These are phyloP conservation scores for Globisporangium yorkense DNA, from an alignment of 352 stramenopile genomes.

Conservation along the genomic window DNA sequence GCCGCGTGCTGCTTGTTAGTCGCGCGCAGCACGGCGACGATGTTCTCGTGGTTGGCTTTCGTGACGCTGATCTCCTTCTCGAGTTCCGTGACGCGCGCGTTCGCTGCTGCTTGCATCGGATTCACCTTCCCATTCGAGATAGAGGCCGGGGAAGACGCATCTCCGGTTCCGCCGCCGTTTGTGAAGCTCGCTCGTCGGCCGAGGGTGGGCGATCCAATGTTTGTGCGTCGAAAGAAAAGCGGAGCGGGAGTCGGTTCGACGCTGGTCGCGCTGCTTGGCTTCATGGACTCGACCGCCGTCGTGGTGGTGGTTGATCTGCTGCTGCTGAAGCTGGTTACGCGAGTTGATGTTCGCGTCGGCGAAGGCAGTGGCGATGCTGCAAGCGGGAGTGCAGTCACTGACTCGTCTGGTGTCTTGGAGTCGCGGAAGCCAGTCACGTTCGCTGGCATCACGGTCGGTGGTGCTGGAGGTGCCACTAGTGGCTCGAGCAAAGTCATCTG, in stretches of 20 bases:
- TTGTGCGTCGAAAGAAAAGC: slow-evolving; percentile 35
- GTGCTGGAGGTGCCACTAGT: not conserved
- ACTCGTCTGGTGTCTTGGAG: not conserved
- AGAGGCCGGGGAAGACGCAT: not conserved
- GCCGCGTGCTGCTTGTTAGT: slow-evolving; percentile 66
- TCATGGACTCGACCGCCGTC: slow-evolving; percentile 28
- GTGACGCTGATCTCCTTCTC: slow-evolving; percentile 58
- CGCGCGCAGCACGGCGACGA: slow-evolving; percentile 54
- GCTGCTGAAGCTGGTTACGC: slow-evolving; percentile 6
- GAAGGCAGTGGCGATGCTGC: not conserved
- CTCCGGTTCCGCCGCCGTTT: not conserved
- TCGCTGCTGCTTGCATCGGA: slow-evolving; percentile 3
- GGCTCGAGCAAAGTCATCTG: not conserved
- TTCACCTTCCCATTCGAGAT: slow-evolving; percentile 2
- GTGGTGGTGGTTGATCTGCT: not conserved
- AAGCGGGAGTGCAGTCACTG: not conserved
- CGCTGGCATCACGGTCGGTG: not conserved
- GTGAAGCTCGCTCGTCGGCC: slow-evolving; percentile 27
- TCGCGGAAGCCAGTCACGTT: not conserved
- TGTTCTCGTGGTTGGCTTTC: slow-evolving; percentile 64
- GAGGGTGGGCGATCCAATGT: slow-evolving; percentile 25
- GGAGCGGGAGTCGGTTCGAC: slow-evolving; percentile 12
- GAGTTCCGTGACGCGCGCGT: slow-evolving; percentile 38
- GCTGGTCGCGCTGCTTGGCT: slow-evolving; percentile 2
- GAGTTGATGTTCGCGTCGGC: not conserved